Evolutionary conservation across 768 basidiomycete genomes (phyloP), one percentile per base, ranked within the genome.

Genomic region (Myochromella boudieri): DNA sequence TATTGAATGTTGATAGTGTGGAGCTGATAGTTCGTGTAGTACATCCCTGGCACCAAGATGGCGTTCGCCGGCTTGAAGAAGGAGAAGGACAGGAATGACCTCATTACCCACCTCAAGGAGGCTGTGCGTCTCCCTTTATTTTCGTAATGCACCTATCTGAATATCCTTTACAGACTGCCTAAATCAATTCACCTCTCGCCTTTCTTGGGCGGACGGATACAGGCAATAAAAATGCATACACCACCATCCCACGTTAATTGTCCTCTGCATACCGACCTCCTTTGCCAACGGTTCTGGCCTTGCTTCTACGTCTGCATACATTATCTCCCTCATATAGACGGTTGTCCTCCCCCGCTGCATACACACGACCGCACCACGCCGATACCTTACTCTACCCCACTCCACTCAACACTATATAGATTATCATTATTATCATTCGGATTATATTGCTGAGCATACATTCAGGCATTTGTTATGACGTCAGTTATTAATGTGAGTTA

Each of bases 61-160:
- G 95, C 94, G 48, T 97, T 97, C 59, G 93, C 94, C 55, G 95
- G 95, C 61, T 72, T 98, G 66, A 98, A 97, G 86, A 98, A 97
- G 82, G 91, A 91, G 8, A 92, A 94, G 80, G 95, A 97, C 68
- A 85, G 95, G 73, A 89, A 84, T 65, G 95, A 98, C 73, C 84
- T 98, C 60, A 80, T 97, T 61, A 82, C 93, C 48, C 82, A 76
- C 65, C 76, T 95, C 60, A 89, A 89, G 76, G 80, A 84, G 42
- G 62, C 80, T 45, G 89, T 90, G 61, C 53, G 86, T 74, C 24
- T 12, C 36, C 17, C 5, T 14, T 6, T n/a, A 3, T 12, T 4
- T 4, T 9, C n/a, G n/a, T n/a, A n/a, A n/a, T n/a, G n/a, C n/a
- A n/a, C n/a, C n/a, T n/a, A n/a, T n/a, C n/a, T n/a, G n/a, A n/a